Evolutionary conservation across 352 stramenopile genomes (phyloP).

Genomic region (Globisporangium lucens): DNA sequence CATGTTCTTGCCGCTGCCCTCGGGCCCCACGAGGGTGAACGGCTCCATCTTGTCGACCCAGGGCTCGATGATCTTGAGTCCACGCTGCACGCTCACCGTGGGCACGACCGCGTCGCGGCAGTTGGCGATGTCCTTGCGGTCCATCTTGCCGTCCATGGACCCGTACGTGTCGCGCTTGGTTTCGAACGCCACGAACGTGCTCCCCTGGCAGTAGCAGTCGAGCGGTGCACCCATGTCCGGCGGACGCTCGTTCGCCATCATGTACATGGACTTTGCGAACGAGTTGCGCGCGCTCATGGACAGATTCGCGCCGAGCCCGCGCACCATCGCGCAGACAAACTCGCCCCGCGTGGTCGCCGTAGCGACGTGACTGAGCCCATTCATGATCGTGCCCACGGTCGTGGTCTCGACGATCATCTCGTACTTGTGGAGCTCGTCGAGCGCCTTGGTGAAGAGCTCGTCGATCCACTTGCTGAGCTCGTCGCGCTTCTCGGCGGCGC

Average conservation of each 20-base stretch:
- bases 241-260: conserved; percentile 90
- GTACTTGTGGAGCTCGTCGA: conserved; percentile 87
- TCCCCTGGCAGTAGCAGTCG: conserved; percentile 86
- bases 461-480: conserved; percentile 87
- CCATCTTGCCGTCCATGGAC: conserved; percentile 60
- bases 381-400: conserved; percentile 92
- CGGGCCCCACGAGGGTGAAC: conserved; percentile 93
- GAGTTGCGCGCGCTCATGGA: conserved; percentile 54
- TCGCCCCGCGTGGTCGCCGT: conserved; percentile 65
- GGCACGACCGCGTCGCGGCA: conserved; percentile 57
- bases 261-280: conserved; percentile 90
- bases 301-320: conserved; percentile 92
- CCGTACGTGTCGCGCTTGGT: conserved; percentile 80
- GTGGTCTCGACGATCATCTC: conserved; percentile 91
- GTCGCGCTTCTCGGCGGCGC: conserved; percentile 41
- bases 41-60: conserved; percentile 93
- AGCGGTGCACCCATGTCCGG: conserved; percentile 85
- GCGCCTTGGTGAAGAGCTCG: conserved; percentile 87
- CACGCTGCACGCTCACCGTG: conserved; percentile 84
- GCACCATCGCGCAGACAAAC: conserved; percentile 91
- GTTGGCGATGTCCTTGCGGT: conserved; percentile 40
- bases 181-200: conserved; percentile 66
- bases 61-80: conserved; percentile 82
- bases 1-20: conserved; percentile 95
- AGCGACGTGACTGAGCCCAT: conserved; percentile 87